Evolutionary conservation across 1,284 basidiomycete genomes (phyloP), one percentile per base, ranked within the genome.

Genomic region (Tremellales sp.): DNA sequence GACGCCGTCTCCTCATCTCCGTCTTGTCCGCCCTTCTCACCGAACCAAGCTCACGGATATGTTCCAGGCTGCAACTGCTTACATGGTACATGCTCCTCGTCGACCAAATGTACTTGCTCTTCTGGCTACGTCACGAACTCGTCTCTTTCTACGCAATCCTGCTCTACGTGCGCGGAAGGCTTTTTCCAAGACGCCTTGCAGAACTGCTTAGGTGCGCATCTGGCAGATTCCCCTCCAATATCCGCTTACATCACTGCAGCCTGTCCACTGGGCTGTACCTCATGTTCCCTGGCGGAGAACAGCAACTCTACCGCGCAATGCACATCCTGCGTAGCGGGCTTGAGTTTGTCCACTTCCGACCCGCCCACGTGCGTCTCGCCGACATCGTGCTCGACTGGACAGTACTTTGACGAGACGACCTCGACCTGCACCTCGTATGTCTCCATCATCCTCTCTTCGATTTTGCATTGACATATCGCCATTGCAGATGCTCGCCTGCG

Each of bases 71-170:
- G 75, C 50, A 60, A 69, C 36, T 77, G 75, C 50, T 28, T 55
- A 0, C 69, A 72, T 43, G 75, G 75, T 1, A 57, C 67, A 1
- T 77, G 75, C 48, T 48, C 51, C 0, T 43, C 58, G 0, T 44
- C 53, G 8, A 54, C 57, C 4, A 56, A 57, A 3, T 77, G 75
- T 51, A 43, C 22, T 1, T 77, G 75, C 52, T 65, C 71, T 2
- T 67, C 74, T 3, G 75, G 75, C 1, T 76, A 69, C 63, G 54
- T 52, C 3, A 65, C 64, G 3, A 67, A 68, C 40, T 24, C 54
- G 3, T 47, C 58, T 1, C 39, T 21, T 38, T 60, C 61, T 0
- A 49, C 57, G 1, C 43, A 55, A 16, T 56, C 54, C 33, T 77
- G 75, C 56, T 68, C 70, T 10, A 56, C 57, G 0, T 77, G 75